Evolutionary conservation across 306 rosid genomes (phyloP).

Genomic region (Carpinus fangiana): DNA sequence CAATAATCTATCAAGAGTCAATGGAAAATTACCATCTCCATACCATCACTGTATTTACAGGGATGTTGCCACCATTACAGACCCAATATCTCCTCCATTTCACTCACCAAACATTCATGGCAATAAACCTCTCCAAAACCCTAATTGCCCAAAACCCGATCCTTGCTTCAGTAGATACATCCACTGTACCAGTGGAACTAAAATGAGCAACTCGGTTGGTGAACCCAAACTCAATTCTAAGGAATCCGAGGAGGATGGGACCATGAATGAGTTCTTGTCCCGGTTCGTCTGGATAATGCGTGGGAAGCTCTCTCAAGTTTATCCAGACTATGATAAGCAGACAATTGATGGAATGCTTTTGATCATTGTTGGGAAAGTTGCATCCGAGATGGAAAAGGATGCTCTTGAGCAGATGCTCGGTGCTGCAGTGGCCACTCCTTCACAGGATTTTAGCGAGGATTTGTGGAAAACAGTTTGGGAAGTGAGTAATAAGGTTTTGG

Average conservation of each 20-base stretch:
- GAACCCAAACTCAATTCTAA: conserved; percentile 16
- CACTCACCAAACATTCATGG: not conserved
- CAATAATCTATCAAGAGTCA: conserved; percentile 35
- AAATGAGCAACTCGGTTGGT: conserved; percentile 21
- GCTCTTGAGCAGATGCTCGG: conserved; percentile 35
- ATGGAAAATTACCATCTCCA: conserved; percentile 24
- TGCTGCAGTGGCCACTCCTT: conserved; percentile 6
- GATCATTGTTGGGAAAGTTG: conserved; percentile 58
- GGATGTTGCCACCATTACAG: conserved; percentile 8
- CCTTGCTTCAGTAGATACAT: conserved; percentile 19
- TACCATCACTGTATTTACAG: not conserved
- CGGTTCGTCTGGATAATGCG: conserved; percentile 81
- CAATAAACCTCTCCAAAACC: conserved; percentile 22
- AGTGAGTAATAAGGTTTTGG: conserved; percentile 77
- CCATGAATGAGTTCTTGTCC: conserved; percentile 69
- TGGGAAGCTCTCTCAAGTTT: conserved; percentile 46
- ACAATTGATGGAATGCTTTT: conserved; percentile 69
- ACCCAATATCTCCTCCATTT: conserved; percentile 21
- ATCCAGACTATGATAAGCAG: conserved; percentile 50
- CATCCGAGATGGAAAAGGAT: conserved; percentile 61
- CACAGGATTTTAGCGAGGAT: conserved; percentile 78
- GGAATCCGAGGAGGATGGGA: conserved; percentile 40
- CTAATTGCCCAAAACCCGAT: conserved; percentile 8
- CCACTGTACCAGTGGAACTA: conserved; percentile 35
- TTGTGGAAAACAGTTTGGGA: conserved; percentile 93